Evolutionary conservation across 2,329 filamentous ascomycete species (phyloP).

Genomic region (Fusarium sp.): DNA sequence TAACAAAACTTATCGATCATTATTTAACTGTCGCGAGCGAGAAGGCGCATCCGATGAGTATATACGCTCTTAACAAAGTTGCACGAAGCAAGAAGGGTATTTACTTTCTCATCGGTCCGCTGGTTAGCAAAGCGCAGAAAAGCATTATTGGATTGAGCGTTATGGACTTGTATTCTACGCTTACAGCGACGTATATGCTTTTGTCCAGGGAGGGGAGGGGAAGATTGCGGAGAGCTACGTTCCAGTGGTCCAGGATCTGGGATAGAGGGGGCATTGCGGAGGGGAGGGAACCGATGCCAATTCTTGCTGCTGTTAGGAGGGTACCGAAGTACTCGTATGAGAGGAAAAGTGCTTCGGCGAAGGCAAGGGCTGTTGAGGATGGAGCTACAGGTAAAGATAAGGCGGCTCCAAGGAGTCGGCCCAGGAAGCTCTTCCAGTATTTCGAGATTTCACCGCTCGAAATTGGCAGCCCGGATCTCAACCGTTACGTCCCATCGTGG

Average conservation of each 20-base stretch:
- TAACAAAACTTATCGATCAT: conserved; percentile 21
- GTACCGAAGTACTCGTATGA: conserved; percentile 27
- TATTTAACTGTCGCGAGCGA: conserved; percentile 37
- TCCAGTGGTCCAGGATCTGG: conserved; percentile 39
- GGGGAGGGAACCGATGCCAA: conserved; percentile 34
- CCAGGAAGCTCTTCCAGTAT: conserved; percentile 34
- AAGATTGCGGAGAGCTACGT: conserved; percentile 31
- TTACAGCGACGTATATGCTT: conserved; percentile 35
- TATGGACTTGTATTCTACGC: conserved; percentile 41
- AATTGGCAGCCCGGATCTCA: conserved; percentile 33
- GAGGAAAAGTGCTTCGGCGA: conserved; percentile 12
- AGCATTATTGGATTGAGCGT: conserved; percentile 40
- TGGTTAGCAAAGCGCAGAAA: conserved; percentile 40
- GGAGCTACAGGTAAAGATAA: fast-evolving
- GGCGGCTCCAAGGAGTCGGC: fast-evolving
- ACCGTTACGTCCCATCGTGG: conserved; percentile 39
- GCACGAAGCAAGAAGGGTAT: conserved; percentile 31
- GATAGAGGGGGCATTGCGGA: conserved; percentile 23
- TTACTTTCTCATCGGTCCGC: conserved; percentile 36
- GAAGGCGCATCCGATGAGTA: conserved; percentile 36
- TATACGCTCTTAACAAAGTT: conserved; percentile 26
- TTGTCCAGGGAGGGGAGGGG: conserved; percentile 24
- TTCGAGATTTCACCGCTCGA: conserved; percentile 41
- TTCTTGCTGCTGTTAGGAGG: conserved; percentile 38
- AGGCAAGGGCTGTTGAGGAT: neutral